phyloP scores from a whole-genome alignment of 2,329 filamentous ascomycete genomes.

The Biscogniauxia sp. region DNA sequence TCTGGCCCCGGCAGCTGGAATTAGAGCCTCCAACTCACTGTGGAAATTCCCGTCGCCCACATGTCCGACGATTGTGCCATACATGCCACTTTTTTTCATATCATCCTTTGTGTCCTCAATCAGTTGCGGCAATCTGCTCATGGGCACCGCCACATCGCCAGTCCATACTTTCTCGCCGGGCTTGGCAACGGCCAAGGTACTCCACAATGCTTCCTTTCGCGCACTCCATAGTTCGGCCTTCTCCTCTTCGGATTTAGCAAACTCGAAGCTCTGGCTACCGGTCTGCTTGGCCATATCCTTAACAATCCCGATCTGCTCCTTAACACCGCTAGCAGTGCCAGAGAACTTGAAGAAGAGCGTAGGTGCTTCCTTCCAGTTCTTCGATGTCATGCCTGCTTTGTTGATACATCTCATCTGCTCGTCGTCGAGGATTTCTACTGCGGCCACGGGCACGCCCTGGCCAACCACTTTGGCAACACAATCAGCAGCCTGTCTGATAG shows the following conservation, averaged over 20 bases:
- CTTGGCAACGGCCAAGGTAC: slow-evolving; percentile 65
- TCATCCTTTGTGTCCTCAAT: slow-evolving; percentile 74
- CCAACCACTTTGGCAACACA: slow-evolving; percentile 71
- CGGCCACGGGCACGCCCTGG: slow-evolving; percentile 71
- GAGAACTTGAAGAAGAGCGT: slow-evolving; percentile 73
- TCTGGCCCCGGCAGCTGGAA: neutral
- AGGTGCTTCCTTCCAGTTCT: slow-evolving; percentile 60
- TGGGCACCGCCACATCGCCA: slow-evolving; percentile 81
- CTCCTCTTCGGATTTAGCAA: slow-evolving; percentile 68
- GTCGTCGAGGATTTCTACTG: slow-evolving; percentile 77
- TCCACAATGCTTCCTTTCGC: slow-evolving; percentile 81
- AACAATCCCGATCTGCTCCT: slow-evolving; percentile 65
- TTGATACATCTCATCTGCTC: slow-evolving; percentile 66
- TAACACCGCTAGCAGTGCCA: slow-evolving; percentile 63
- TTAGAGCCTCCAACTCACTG: slow-evolving; percentile 35
- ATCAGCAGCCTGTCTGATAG: slow-evolving; percentile 62
- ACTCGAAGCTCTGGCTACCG: slow-evolving; percentile 71
- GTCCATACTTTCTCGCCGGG: slow-evolving; percentile 77
- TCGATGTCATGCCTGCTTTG: slow-evolving; percentile 54
- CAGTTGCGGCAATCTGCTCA: slow-evolving; percentile 69
- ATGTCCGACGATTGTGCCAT: slow-evolving; percentile 66
- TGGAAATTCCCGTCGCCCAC: slow-evolving; percentile 81
- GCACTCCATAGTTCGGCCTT: slow-evolving; percentile 79
- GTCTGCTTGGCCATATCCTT: slow-evolving; percentile 37
- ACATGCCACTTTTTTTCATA: slow-evolving; percentile 54